Evolutionary conservation across 352 stramenopile species (phyloP), one percentile per base, ranked within the genome.

Genomic region (Aphanomyces euteiches): DNA sequence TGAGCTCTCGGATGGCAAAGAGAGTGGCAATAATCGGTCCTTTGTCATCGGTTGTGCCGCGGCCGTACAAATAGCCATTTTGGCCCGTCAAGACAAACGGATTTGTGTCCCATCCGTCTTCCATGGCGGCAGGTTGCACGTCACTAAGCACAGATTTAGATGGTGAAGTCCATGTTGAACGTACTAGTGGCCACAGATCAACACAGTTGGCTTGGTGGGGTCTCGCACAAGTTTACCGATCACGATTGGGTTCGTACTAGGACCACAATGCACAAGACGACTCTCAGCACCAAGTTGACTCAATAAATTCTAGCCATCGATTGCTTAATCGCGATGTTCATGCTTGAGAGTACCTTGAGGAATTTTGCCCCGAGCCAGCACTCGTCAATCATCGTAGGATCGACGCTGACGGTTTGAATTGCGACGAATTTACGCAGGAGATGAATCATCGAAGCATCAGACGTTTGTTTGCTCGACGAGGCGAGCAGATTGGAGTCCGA

Each of bases 21-120:
- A 81, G 53, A 8, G 56, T 72, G 5, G 76, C 76, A 48, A 81
- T 70, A 28, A 81, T 83, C 19, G 84, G 84, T 37, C 84, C 84
- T 47, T 90, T 92, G 74, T 92, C 84, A 77, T 92, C 84, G 0
- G 82, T 88, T 7, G 75, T 77, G 59, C 84, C 84, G 50, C 84
- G 68, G 21, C 84, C 84, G 72, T 79, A 90, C 7, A 92, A 72
- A 70, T 90, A 88, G 8, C 80, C 82, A 63, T 92, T 78, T 37
- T 73, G 76, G 67, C 87, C 79, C 5, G 82, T 90, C 7, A 92
- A 67, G 21, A 79, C 72, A 60, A 89, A 92, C 6, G 84, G 84
- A 69, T 90, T 81, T 12, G 79, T 79, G 63, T 89, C 76, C 84
- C 84, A 92, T 28, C 84, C 84, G 72, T 90, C 84, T 34, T 83